Evolutionary conservation across 2,329 filamentous ascomycete genomes (phyloP), one percentile per base, ranked within the genome.

Genomic region (Phaeoacremonium minimum): DNA sequence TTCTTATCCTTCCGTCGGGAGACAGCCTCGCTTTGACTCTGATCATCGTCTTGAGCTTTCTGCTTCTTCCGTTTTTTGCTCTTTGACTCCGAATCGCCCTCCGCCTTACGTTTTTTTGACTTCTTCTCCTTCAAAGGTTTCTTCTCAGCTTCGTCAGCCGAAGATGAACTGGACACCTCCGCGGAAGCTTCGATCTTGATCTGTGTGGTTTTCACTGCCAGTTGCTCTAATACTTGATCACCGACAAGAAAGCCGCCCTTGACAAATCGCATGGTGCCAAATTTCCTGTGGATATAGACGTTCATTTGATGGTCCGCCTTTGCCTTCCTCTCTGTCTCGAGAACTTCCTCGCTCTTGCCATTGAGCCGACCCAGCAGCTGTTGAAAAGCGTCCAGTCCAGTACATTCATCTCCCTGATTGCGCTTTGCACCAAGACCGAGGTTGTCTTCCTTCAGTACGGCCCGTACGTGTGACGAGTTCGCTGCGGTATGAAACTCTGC

Each of bases 331-430:
- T 93, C 84, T 51, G 80, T 75, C 58, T 84, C 75, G 22, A 93
- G 66, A 33, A 80, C 75, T n/a, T 68, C 77, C 33, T 91, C 83
- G 15, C 77, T 81, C 60, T 88, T 93, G 34, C 91, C 93, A 60
- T 98, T 98, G 39, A 98, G 65, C 36, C 93, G 74, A 15, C 91
- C 90, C 15, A 98, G 68, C 5, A 98, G 67, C 45, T 87, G 87
- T 53, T 90, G 87, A 49, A 97, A 88, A 14, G 83, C 85, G 55
- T 90, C 86, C 26, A 97, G 72, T 0, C 91, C 93, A 15, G 91
- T 94, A 45, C 88, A 79, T 54, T 87, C 78, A 46, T 88, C 82
- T 46, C 83, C 81, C 50, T 79, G 80, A 37, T 83, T 83, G 45
- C 79, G 73, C 58, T 84, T 84, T 46, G 90, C 93, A 18, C 93